Percentiles rank a stretch among this genome's conserved stretches.
Conservation (phyloP, 768 basidiomycete genomes). For the Suillus spraguei region DNA sequence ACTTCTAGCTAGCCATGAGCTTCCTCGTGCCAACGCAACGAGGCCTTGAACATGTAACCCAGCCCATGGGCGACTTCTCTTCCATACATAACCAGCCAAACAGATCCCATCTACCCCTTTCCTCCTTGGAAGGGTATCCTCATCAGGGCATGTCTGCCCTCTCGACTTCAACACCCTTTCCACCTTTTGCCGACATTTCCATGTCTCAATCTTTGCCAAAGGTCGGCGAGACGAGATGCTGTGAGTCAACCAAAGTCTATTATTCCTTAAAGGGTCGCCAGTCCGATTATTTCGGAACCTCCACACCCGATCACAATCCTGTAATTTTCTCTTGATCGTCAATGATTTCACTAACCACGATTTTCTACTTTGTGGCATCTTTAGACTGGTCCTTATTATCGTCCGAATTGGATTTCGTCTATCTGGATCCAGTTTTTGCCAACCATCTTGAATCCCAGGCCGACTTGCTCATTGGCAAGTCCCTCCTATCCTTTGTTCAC, state of each 20-base stretch:
- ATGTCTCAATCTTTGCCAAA: conserved; percentile 46
- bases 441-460: conserved; percentile 74
- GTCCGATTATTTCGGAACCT: conserved; percentile 15
- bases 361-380: conserved; percentile 6
- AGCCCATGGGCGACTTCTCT: conserved; percentile 28
- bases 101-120: conserved; percentile 41
- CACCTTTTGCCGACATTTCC: conserved; percentile 39
- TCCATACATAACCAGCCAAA: conserved; percentile 34
- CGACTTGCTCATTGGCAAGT: conserved; percentile 65
- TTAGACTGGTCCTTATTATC: conserved; percentile 83
- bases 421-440: conserved; percentile 80
- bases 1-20: conserved; percentile 29
- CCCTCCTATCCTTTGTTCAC: conserved; percentile 78
- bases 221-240: conserved; percentile 75
- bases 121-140: conserved; percentile 38
- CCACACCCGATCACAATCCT: conserved; percentile 26
- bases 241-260: conserved; percentile 47
- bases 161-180: conserved; percentile 29
- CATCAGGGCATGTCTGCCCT: conserved; percentile 33
- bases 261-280: conserved; percentile 13
- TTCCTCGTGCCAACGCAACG: conserved; percentile 39
- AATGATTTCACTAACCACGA: conserved; percentile 22
- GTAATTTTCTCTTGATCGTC: conserved; percentile 13
- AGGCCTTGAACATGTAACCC: conserved; percentile 27
- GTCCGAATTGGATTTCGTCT: conserved; percentile 76